Conservation (phyloP, 1,284 basidiomycete species). For the Sutorius eximius region DNA sequence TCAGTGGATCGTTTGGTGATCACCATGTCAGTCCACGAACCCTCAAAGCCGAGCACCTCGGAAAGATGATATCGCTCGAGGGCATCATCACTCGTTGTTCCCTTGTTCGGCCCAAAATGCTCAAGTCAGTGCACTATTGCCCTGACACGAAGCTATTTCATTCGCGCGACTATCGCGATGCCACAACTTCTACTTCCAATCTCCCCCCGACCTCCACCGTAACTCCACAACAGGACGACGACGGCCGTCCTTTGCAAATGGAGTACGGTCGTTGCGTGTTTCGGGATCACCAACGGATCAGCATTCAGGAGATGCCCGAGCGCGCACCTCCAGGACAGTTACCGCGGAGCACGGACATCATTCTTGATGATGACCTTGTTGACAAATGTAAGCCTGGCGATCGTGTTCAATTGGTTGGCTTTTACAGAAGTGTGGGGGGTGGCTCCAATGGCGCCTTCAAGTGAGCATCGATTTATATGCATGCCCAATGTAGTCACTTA, state of each 20-base stretch:
- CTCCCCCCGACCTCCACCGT: conserved; percentile 89
- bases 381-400: conserved; percentile 98
- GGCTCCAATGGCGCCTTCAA: conserved; percentile 89
- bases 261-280: conserved; percentile 94
- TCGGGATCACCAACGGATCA: conserved; percentile 95
- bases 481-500: conserved; percentile 5
- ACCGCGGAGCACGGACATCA: conserved; percentile 93
- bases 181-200: conserved; percentile 82
- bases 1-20: conserved; percentile 98
- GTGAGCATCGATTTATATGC: conserved; percentile 49
- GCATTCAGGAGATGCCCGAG: conserved; percentile 99
- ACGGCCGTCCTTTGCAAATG: conserved; percentile 84
- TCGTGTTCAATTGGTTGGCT: conserved; percentile 94
- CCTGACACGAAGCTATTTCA: conserved; percentile 85
- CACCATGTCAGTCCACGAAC: conserved; percentile 97
- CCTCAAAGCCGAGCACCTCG: conserved; percentile 84
- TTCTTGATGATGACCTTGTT: conserved; percentile 95
- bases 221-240: conserved; percentile 89
- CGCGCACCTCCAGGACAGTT: conserved; percentile 96
- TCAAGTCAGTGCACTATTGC: conserved; percentile 96
- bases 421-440: conserved; percentile 92
- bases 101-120: conserved; percentile 97
- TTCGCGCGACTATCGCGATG: conserved; percentile 90
- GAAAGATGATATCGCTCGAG: conserved; percentile 96
- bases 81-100: conserved; percentile 99